Base-by-base conservation (phyloP, 2,329 filamentous ascomycete genomes). In the Aspergillus sp. region DNA sequence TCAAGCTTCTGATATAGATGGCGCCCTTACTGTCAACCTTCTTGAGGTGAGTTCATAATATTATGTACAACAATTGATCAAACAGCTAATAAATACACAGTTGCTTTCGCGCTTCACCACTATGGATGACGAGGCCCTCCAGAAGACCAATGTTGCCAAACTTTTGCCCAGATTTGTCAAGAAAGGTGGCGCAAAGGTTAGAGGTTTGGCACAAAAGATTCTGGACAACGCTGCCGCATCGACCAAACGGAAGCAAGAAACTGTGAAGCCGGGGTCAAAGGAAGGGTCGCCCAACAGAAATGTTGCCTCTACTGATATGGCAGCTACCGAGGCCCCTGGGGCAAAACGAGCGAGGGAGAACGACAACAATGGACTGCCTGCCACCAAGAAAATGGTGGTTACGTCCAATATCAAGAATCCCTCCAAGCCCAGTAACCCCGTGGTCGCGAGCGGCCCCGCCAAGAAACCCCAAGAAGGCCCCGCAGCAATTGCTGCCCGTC, bases 81-180 rank as follows among this genome's bases (percentile, higher is more conserved):
- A 45, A 53, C 22, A 22, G 58, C 71, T 77, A 60, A 77, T 24
- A 29, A 29, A n/a, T 12, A 6, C 54, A 29, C 36, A 86, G 79
- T 73, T 87, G 51, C 78, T 88, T 65, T 74, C 79, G 29, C 78
- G 78, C 49, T 86, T 85, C 62, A 80, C 80, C 14, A 87, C 84
- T 6, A 76, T 88, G 66, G 85, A 84, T 58, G 81, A 81, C 60
- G 82, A 84, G 53, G 78, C 82, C 52, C 75, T 87, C 24, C 82
- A 85, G 65, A 85, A 85, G 68, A 86, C 83, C 9, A 86, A 87
- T 65, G 73, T 87, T 31, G 78, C 79, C 56, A 88, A 87, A 67
- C 77, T 87, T 16, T 73, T 88, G 16, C 79, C 80, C 2, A 79
- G 82, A 26, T 82, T 86, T 63, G 76, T 82, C 55, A 88, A 87